Conservation (phyloP, 2,329 filamentous ascomycete species). For the Magnaporthiopsis incrustans region DNA sequence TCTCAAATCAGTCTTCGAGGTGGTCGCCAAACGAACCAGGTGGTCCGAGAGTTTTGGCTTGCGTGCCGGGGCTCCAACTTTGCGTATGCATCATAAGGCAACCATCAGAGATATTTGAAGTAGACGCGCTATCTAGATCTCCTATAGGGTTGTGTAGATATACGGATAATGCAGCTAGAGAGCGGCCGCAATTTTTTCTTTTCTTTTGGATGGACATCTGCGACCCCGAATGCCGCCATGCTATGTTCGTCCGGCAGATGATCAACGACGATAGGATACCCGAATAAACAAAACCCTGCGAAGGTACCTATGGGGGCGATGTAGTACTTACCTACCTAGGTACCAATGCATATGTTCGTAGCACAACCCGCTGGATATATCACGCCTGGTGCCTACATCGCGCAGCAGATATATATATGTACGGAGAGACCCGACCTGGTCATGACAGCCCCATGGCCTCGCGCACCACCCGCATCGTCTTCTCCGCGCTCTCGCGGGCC, state of each 20-base stretch:
- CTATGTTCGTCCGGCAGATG: not conserved
- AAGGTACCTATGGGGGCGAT: not conserved
- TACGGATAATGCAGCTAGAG: not conserved
- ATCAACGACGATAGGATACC: not conserved
- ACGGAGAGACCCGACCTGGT: not conserved
- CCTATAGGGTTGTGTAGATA: not conserved
- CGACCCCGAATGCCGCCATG: not conserved
- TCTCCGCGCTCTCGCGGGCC: slow-evolving; percentile 53
- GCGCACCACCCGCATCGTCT: slow-evolving; percentile 47
- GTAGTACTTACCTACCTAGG: no score
- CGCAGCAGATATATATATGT: not conserved
- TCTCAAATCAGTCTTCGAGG: slow-evolving; percentile 47
- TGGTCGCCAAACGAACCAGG: slow-evolving; percentile 53
- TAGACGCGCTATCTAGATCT: not conserved
- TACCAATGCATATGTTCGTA: not conserved
- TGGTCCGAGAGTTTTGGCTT: slow-evolving; percentile 68
- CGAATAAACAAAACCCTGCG: not conserved
- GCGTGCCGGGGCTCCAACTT: slow-evolving; percentile 54
- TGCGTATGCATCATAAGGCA: slow-evolving; percentile 46
- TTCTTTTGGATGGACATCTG: not conserved
- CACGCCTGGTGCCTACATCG: not conserved
- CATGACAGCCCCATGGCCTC: slow-evolving; percentile 41
- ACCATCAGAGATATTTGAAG: not conserved
- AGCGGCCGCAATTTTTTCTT: not conserved
- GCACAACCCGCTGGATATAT: no score